A percentile compares a stretch with the other conserved stretches of the same genome.
Evolutionary conservation across 192 early-diverging fungal genomes (phyloP).

Genomic region (Dimargaris verticillata): DNA sequence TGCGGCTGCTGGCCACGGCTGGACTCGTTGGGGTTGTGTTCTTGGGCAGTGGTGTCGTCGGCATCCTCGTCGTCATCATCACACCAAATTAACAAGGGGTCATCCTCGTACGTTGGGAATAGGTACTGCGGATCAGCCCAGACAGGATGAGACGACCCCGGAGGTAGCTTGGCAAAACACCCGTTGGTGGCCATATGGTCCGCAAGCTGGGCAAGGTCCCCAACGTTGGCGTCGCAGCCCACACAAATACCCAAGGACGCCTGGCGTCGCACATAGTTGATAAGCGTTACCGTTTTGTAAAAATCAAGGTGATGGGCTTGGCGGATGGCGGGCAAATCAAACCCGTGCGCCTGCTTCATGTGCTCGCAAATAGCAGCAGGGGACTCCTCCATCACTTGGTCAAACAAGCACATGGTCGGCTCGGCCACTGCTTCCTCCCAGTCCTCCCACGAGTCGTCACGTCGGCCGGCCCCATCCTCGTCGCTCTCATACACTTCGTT

Average conservation of each 20-base stretch:
- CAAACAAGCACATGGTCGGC: conserved; percentile 69
- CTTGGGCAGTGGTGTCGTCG: not conserved
- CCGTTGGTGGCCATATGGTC: conserved; percentile 44
- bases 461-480: conserved; percentile 17
- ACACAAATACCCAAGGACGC: conserved; percentile 48
- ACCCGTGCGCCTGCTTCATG: conserved; percentile 55
- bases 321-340: conserved; percentile 50
- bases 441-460: conserved; percentile 53
- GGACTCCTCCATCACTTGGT: conserved; percentile 37
- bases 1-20: not conserved
- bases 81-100: conserved; percentile 66
- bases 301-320: conserved; percentile 46
- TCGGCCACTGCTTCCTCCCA: conserved; percentile 56
- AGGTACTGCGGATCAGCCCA: conserved; percentile 65
- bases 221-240: conserved; percentile 40
- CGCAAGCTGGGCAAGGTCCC: conserved; percentile 23
- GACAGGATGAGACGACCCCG: conserved; percentile 29
- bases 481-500: conserved; percentile 63
- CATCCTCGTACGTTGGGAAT: conserved; percentile 67
- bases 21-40: not conserved
- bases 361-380: conserved; percentile 50
- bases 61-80: conserved; percentile 51
- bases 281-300: conserved; percentile 63
- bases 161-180: conserved; percentile 33
- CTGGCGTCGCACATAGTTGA: conserved; percentile 71